Evolutionary conservation across 2,329 filamentous ascomycete genomes (phyloP).

Genomic region (Aspergillus glaucus): DNA sequence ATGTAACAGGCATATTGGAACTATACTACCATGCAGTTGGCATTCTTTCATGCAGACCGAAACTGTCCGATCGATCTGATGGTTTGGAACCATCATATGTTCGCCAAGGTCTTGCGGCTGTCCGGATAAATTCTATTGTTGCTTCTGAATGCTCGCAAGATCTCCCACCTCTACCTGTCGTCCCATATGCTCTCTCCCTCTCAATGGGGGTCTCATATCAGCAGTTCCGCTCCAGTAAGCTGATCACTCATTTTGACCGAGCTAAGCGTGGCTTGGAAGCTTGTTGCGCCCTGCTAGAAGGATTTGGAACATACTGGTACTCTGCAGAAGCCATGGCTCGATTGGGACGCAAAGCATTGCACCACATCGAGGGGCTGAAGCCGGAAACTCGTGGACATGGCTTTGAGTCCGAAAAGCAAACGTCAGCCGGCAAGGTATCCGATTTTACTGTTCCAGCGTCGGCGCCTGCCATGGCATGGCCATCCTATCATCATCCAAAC

Average conservation of each 20-base stretch:
- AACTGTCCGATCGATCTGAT: slow-evolving; percentile 29
- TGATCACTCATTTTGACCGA: slow-evolving; percentile 34
- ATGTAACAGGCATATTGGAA: slow-evolving; percentile 32
- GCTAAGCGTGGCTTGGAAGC: slow-evolving; percentile 31
- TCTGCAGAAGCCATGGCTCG: slow-evolving; percentile 38
- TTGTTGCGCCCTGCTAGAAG: slow-evolving; percentile 31
- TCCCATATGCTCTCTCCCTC: slow-evolving; percentile 51
- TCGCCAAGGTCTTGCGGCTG: slow-evolving; percentile 50
- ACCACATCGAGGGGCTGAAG: slow-evolving; percentile 19
- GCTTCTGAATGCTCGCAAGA: slow-evolving; percentile 39
- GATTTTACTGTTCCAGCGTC: background rate
- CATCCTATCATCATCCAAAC: background rate
- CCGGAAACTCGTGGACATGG: slow-evolving; percentile 7
- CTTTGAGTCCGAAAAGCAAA: slow-evolving; percentile 7
- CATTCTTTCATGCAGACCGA: slow-evolving; percentile 51
- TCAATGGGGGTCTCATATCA: slow-evolving; percentile 53
- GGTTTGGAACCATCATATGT: slow-evolving; percentile 47
- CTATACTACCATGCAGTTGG: slow-evolving; percentile 53
- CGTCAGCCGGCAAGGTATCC: background rate
- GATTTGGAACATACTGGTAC: slow-evolving; percentile 31
- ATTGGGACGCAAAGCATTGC: slow-evolving; percentile 32
- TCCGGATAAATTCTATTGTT: slow-evolving; percentile 49
- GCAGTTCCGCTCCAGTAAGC: slow-evolving; percentile 47
- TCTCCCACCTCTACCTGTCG: slow-evolving; percentile 48
- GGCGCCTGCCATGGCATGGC: background rate